Percentiles rank a stretch among this genome's conserved stretches.
Conservation (phyloP, 179 eudicot genomes). For the Silene coronaria region DNA sequence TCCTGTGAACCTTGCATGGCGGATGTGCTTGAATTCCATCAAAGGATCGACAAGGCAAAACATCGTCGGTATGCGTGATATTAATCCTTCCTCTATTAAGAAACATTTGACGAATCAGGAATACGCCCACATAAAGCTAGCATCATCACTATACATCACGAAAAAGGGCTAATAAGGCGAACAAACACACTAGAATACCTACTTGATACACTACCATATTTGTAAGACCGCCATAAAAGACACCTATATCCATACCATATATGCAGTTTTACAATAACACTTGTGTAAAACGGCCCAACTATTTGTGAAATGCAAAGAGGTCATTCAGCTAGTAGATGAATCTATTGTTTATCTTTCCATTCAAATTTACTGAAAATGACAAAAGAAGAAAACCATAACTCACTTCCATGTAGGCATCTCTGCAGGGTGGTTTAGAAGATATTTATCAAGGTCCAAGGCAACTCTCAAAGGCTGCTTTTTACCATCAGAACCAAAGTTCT, state of each 20-base stretch:
- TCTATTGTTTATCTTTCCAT: not conserved
- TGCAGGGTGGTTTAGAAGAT: constrained; percentile 31
- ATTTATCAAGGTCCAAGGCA: constrained; percentile 16
- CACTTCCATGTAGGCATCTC: constrained; percentile 33
- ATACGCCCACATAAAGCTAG: not conserved
- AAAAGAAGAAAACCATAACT: constrained; percentile 16
- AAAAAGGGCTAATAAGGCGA: not conserved
- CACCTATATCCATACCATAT: not conserved
- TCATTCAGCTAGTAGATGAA: not conserved
- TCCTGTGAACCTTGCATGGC: constrained; percentile 26
- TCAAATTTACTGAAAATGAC: not conserved
- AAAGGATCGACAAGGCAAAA: not conserved
- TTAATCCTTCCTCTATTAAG: constrained; percentile 27
- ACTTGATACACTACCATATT: not conserved
- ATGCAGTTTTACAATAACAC: not conserved
- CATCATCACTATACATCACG: not conserved
- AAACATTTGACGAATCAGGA: not conserved
- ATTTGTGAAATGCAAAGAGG: not conserved
- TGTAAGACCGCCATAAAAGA: not conserved
- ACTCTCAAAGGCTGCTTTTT: constrained; percentile 4
- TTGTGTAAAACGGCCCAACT: not conserved
- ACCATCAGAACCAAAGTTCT: constrained; percentile 10
- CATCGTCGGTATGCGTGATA: constrained; percentile 2
- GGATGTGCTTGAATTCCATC: constrained; percentile 29
- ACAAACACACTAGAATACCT: not conserved